A percentile compares a stretch with the other conserved stretches of the same genome.
phyloP scores from a whole-genome alignment of 2,329 filamentous ascomycete species.

The Sordariomycetes sp. region DNA sequence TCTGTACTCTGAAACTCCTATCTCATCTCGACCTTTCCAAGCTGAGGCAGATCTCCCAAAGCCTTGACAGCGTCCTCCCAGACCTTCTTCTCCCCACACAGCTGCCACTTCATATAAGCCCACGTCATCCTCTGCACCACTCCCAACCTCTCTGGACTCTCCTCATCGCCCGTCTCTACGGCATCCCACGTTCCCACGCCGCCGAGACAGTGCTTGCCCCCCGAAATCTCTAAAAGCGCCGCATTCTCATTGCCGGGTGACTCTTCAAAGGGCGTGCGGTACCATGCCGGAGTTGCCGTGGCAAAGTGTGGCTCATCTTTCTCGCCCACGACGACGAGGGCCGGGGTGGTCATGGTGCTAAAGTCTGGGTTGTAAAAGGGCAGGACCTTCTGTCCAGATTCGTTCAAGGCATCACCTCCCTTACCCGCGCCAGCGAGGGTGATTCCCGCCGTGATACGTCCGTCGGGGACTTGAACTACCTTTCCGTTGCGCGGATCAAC shows the following conservation, averaged over 20 bases:
- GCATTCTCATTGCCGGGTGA: no score
- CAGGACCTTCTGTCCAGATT: constrained; percentile 7
- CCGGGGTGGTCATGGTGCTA: constrained; percentile 9
- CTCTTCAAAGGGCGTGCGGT: no score
- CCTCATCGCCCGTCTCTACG: constrained; percentile 13
- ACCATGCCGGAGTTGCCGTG: no score
- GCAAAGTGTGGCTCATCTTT: no score
- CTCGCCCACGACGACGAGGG: constrained; percentile 15
- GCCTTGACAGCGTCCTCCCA: no score
- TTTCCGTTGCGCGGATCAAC: constrained; percentile 11
- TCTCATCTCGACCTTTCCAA: no score
- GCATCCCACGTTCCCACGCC: constrained; percentile 16
- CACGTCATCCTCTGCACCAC: constrained; percentile 13
- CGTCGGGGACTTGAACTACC: constrained; percentile 6
- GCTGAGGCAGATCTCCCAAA: no score
- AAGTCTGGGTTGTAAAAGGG: constrained; percentile 12
- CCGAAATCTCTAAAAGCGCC: constrained; percentile 10
- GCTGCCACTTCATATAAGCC: constrained; percentile 13
- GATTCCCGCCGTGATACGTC: constrained; percentile 14
- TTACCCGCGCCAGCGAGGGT: constrained; percentile 12
- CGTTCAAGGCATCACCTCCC: constrained; percentile 8
- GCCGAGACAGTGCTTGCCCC: constrained; percentile 14
- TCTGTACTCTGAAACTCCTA: no score
- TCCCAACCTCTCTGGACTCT: constrained; percentile 12
- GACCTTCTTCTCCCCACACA: constrained; percentile 10